phyloP scores from a whole-genome alignment of 2,329 filamentous ascomycete genomes.

The Botryotinia globosa region DNA sequence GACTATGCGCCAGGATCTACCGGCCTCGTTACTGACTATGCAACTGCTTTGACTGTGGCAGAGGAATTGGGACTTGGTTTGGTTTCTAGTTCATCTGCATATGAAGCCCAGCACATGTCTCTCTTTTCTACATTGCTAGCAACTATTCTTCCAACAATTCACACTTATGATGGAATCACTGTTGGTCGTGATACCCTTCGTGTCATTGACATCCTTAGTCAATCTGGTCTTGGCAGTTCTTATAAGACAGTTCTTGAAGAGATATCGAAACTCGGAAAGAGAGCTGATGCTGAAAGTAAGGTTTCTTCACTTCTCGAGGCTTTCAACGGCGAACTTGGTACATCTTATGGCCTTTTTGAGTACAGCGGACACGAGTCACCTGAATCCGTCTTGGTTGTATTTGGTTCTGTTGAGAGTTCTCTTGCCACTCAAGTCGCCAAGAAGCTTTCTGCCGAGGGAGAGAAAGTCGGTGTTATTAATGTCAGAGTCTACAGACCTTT shows the following conservation, averaged over 20 bases:
- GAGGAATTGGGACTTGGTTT: constrained; percentile 89
- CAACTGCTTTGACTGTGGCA: constrained; percentile 71
- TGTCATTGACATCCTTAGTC: constrained; percentile 77
- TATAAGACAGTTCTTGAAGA: constrained; percentile 66
- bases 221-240: constrained; percentile 63
- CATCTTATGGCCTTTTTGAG: constrained; percentile 89
- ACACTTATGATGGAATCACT: constrained; percentile 83
- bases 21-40: constrained; percentile 82
- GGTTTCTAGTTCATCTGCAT: constrained; percentile 78
- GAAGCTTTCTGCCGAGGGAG: constrained; percentile 67
- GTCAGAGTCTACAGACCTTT: constrained; percentile 95
- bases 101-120: constrained; percentile 94
- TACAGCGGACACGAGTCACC: constrained; percentile 82
- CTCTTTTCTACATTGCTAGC: constrained; percentile 82
- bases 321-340: constrained; percentile 89
- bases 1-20: constrained; percentile 69
- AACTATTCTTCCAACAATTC: constrained; percentile 74
- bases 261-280: constrained; percentile 61
- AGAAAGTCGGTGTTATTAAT: constrained; percentile 81
- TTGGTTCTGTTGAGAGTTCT: constrained; percentile 88
- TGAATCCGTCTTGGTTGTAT: constrained; percentile 82
- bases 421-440: constrained; percentile 77
- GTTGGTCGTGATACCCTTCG: constrained; percentile 79
- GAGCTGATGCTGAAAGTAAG: constrained; percentile 70
- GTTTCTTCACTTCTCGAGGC: constrained; percentile 66